These are phyloP conservation scores for Aspergillus heteromorphus DNA, from an alignment of 495 filamentous ascomycete genomes.

Conservation along the genomic window DNA sequence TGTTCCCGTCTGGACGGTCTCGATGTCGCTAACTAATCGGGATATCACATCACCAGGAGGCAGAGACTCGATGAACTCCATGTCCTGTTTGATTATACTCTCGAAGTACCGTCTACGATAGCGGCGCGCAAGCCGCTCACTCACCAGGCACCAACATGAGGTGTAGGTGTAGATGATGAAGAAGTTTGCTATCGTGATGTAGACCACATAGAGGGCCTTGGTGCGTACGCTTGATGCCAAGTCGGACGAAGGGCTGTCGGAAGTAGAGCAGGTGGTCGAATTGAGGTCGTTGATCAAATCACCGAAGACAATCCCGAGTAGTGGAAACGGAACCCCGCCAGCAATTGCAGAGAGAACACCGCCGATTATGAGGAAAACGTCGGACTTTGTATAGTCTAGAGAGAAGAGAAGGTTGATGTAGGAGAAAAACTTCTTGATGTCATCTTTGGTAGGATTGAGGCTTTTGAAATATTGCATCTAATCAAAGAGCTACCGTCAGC, in stretches of 20 bases:
- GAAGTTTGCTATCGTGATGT: slow-evolving; percentile 57
- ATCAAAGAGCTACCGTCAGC: background rate
- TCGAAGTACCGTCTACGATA: slow-evolving; percentile 54
- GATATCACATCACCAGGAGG: slow-evolving; percentile 54
- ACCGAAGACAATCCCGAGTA: slow-evolving; percentile 65
- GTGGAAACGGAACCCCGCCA: slow-evolving; percentile 59
- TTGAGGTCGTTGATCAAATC: slow-evolving; percentile 53
- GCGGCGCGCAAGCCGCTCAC: slow-evolving; percentile 59
- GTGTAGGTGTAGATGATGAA: slow-evolving; percentile 49
- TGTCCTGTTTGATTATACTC: slow-evolving; percentile 52
- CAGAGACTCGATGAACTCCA: slow-evolving; percentile 51
- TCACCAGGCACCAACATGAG: slow-evolving; percentile 54
- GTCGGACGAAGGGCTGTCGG: slow-evolving; percentile 8
- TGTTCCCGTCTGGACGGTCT: slow-evolving; percentile 54
- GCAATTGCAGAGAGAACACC: slow-evolving; percentile 53
- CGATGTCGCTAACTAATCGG: slow-evolving; percentile 53
- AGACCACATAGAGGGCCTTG: slow-evolving; percentile 58
- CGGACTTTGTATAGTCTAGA: slow-evolving; percentile 26
- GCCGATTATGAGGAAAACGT: slow-evolving; percentile 23
- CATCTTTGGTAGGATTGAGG: slow-evolving; percentile 16
- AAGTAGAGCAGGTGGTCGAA: slow-evolving; percentile 22
- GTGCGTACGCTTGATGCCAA: slow-evolving; percentile 21
- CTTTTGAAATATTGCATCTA: slow-evolving; percentile 11
- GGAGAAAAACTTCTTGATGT: slow-evolving; percentile 17
- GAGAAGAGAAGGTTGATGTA: slow-evolving; percentile 28